Evolutionary conservation across 495 filamentous ascomycete genomes (phyloP).

Genomic region (Pyrenopolyporus hunteri): DNA sequence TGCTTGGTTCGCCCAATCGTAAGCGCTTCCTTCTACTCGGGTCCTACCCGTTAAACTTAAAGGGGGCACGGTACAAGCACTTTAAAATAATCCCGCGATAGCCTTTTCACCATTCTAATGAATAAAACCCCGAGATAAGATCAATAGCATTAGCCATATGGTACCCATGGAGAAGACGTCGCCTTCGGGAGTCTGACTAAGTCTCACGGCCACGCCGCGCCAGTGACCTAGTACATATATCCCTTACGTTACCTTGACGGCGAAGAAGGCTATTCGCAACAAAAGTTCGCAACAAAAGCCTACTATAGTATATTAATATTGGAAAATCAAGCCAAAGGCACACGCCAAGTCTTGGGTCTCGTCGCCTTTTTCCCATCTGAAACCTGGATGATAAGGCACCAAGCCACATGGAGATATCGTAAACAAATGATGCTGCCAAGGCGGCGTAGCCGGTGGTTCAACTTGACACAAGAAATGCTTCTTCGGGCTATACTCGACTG

Average conservation of each 20-base stretch:
- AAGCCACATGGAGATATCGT: too few relatives aligned
- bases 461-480: background rate
- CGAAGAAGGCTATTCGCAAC: background rate
- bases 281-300: too few relatives aligned
- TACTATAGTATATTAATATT: too few relatives aligned
- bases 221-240: too few relatives aligned
- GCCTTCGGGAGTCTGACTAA: background rate
- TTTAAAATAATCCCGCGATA: conserved; percentile 4
- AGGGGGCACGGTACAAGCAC: conserved; percentile 2
- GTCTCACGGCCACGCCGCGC: background rate
- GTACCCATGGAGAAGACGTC: background rate
- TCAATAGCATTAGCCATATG: conserved; percentile 3
- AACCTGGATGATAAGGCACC: too few relatives aligned
- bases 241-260: background rate
- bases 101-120: background rate
- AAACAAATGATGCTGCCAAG: conserved; percentile 36
- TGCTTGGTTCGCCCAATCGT: conserved; percentile 19
- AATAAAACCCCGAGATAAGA: background rate
- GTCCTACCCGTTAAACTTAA: conserved; percentile 13
- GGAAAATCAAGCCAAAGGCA: too few relatives aligned
- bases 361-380: too few relatives aligned
- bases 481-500: conserved; percentile 9
- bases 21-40: conserved; percentile 30
- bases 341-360: too few relatives aligned
- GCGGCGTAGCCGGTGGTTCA: conserved; percentile 24